Evolutionary conservation across 495 filamentous ascomycete genomes (phyloP).

Genomic region (Hypoxylon cercidicola): DNA sequence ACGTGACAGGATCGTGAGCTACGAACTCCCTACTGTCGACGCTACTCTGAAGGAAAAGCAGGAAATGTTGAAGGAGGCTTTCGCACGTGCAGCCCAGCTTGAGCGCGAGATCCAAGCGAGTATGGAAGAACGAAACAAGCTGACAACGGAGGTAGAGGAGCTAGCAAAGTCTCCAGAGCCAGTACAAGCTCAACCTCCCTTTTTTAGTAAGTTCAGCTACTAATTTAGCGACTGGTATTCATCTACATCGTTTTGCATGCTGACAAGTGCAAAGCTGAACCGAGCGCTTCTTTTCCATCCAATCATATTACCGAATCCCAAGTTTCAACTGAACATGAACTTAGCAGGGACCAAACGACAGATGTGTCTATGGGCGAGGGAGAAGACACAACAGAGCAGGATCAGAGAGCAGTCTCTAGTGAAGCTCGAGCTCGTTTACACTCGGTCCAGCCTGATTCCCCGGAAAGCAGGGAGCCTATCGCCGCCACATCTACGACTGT

Average conservation of each 20-base stretch:
- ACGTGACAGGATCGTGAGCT: conserved; percentile 64
- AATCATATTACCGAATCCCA: conserved; percentile 12
- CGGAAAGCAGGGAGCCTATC: not conserved
- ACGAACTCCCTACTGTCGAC: conserved; percentile 67
- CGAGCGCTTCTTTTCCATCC: not conserved
- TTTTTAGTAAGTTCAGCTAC: conserved; percentile 9
- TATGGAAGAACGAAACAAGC: conserved; percentile 54
- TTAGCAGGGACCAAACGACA: not conserved
- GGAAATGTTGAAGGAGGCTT: conserved; percentile 63
- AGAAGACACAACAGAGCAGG: conserved; percentile 3
- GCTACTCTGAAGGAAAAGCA: conserved; percentile 62
- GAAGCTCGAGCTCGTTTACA: not conserved
- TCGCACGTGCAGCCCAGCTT: conserved; percentile 67
- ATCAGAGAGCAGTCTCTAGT: conserved; percentile 1
- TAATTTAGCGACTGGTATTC: not conserved
- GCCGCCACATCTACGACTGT: not conserved
- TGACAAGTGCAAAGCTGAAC: conserved; percentile 14
- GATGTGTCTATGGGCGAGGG: conserved; percentile 20
- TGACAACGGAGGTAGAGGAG: conserved; percentile 66
- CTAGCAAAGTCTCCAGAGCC: conserved; percentile 57
- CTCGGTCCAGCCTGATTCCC: not conserved
- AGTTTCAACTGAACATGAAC: conserved; percentile 2
- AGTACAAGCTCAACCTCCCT: conserved; percentile 27
- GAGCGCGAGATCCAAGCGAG: conserved; percentile 65
- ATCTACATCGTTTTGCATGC: not conserved